Conservation (phyloP, 1,284 basidiomycete genomes). For the Apiotrichum brassicae region DNA sequence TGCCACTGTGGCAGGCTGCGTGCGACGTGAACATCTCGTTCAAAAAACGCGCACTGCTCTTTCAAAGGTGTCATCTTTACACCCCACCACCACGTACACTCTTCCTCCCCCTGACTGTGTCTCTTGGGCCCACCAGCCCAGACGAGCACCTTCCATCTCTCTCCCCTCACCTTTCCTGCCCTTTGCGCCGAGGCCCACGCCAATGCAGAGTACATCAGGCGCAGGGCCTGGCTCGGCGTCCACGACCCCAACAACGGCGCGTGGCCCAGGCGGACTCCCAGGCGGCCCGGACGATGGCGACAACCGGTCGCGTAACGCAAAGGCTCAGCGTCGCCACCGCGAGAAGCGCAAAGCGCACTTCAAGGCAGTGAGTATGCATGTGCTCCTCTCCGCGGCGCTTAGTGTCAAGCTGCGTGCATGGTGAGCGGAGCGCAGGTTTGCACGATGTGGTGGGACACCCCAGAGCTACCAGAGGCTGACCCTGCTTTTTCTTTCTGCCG, state of each 20-base stretch:
- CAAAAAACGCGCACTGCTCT: background rate
- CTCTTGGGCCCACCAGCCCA: background rate
- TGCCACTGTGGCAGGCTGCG: background rate
- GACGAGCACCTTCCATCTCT: background rate
- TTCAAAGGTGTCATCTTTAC: no score
- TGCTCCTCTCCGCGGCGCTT: no score
- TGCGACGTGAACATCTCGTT: background rate
- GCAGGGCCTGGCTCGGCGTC: constrained; percentile 1
- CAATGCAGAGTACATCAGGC: constrained; percentile 2
- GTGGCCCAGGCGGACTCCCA: constrained; percentile 1
- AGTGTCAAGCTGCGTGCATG: no score
- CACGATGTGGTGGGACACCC: no score
- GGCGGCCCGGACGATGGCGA: constrained; percentile 32
- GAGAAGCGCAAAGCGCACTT: constrained; percentile 91
- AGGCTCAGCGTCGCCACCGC: constrained; percentile 80
- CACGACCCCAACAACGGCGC: background rate
- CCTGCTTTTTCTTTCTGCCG: background rate
- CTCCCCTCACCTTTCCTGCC: background rate
- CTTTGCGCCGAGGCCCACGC: background rate
- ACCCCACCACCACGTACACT: background rate
- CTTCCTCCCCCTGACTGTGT: background rate
- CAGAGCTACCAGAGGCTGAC: background rate
- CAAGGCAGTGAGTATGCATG: constrained; percentile 71
- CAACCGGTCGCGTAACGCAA: constrained; percentile 60
- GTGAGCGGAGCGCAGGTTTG: background rate